phyloP scores from a whole-genome alignment of 495 filamentous ascomycete genomes.

The Penicillium psychrofluorescens region DNA sequence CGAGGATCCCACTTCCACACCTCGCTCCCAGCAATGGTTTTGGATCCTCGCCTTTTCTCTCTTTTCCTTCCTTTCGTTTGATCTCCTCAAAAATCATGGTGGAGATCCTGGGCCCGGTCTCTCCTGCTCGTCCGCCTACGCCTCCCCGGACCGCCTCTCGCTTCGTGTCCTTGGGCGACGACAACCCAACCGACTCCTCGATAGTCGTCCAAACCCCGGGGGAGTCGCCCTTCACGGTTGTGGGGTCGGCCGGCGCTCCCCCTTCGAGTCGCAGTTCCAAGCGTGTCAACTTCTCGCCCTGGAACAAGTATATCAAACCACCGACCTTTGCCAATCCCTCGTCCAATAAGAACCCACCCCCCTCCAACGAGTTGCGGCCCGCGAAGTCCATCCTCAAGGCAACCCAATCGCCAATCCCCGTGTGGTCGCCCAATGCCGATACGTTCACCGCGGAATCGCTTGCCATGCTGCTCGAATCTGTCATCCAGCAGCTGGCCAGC shows the following conservation, averaged over 20 bases:
- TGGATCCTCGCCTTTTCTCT: conserved; percentile 7
- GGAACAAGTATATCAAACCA: conserved; percentile 62
- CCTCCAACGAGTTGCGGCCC: conserved; percentile 59
- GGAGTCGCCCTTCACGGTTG: conserved; percentile 40
- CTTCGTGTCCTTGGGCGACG: conserved; percentile 12
- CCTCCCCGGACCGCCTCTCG: conserved; percentile 53
- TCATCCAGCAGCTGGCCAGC: conserved; percentile 68
- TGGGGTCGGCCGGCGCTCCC: conserved; percentile 22
- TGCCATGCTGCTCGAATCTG: conserved; percentile 73
- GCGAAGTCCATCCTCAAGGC: conserved; percentile 84
- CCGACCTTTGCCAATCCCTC: conserved; percentile 40
- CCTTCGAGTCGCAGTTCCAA: conserved; percentile 48
- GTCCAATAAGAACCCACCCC: conserved; percentile 41
- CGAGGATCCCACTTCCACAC: not conserved
- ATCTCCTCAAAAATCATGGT: conserved; percentile 34
- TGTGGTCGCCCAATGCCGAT: conserved; percentile 28
- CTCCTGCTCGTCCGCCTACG: conserved; percentile 48
- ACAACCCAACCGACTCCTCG: conserved; percentile 24
- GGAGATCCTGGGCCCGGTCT: conserved; percentile 41
- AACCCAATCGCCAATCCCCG: conserved; percentile 36
- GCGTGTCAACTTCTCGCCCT: conserved; percentile 67
- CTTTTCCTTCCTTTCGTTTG: conserved; percentile 5
- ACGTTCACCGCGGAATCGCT: conserved; percentile 36
- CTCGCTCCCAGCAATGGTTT: conserved; percentile 23
- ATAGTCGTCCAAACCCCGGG: conserved; percentile 36